phyloP scores from a whole-genome alignment of 2,329 filamentous ascomycete genomes.

The Talaromyces sp. region DNA sequence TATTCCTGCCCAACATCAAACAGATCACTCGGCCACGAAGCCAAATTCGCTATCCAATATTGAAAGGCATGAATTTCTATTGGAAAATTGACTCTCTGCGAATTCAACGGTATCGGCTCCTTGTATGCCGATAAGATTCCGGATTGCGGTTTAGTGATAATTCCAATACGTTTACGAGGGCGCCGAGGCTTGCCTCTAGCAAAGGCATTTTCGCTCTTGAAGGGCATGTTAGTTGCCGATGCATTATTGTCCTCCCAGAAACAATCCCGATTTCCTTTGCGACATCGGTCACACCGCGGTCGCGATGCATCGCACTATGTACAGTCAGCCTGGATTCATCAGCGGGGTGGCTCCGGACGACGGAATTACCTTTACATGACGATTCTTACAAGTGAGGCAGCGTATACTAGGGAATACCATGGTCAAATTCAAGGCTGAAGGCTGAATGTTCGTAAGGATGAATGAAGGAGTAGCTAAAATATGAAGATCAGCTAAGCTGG shows the following conservation, averaged over 20 bases:
- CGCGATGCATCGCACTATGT: slow-evolving; percentile 24
- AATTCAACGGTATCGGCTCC: neutral
- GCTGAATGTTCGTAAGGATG: neutral
- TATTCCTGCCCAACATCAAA: slow-evolving; percentile 26
- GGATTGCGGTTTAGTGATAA: neutral
- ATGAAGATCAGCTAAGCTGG: neutral
- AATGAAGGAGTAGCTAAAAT: neutral
- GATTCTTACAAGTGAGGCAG: slow-evolving; percentile 26
- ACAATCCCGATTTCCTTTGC: slow-evolving; percentile 25
- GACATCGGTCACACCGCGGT: slow-evolving; percentile 23
- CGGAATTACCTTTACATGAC: slow-evolving; percentile 24
- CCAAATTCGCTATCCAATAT: slow-evolving; percentile 26
- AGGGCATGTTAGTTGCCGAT: slow-evolving; percentile 20
- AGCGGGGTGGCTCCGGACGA: neutral
- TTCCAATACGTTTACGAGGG: slow-evolving; percentile 20
- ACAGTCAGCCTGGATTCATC: neutral
- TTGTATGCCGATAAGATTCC: neutral
- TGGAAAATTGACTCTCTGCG: neutral
- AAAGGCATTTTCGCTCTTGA: slow-evolving; percentile 28
- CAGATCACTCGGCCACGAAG: slow-evolving; percentile 22
- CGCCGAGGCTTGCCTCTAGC: slow-evolving; percentile 26
- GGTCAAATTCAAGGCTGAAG: neutral
- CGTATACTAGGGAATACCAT: slow-evolving; percentile 22
- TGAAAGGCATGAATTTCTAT: slow-evolving; percentile 27
- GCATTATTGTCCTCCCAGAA: slow-evolving; percentile 22